Base-by-base conservation (phyloP, 2,329 filamentous ascomycete genomes). In the Immersiporthe knoxdaviesiana region DNA sequence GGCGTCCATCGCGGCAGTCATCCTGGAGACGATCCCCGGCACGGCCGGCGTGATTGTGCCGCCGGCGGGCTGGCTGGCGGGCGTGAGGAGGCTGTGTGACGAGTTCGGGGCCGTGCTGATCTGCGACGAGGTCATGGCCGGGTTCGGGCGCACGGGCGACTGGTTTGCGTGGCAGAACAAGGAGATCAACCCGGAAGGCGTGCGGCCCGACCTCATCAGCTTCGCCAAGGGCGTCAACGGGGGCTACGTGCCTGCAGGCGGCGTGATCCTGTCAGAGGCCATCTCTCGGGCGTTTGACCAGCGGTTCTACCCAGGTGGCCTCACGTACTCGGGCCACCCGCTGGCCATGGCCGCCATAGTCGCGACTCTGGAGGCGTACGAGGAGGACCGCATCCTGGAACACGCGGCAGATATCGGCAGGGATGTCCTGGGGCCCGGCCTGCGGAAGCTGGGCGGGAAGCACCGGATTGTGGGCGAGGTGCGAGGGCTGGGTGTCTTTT, bases 151-250 rank as follows among this genome's bases (percentile, higher is more conserved):
- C 11, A 71, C 69, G 0, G 69, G 69, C 1, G 69, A 71, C 56
- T 71, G 65, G 66, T 71, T 71, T 18, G 69, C 69, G 12, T 71
- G 69, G 69, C 69, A 71, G 67, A 71, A 69, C 24, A 27, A 37
- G 18, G 64, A 69, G 37, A n/a, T 71, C 11, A 71, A 71, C 64
- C 41, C 69, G 1, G 67, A 69, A 44, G 54, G 60, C 18, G 52
- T 69, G 54, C 50, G 52, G 2, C 69, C 69, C 11, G 69, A 71
- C 11, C 67, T 71, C 10, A 61, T 71, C 32, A 67, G 66, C 2
- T 71, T 71, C 37, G 69, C 69, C 11, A 71, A 71, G 69, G 69
- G 69, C 7, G 69, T 71, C 54, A 71, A 71, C 11, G 67, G 69
- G 2, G 69, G 69, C 2, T 71, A 71, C 12, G 69, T 71, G 2